Evolutionary conservation across 2,329 filamentous ascomycete species (phyloP), one percentile per base, ranked within the genome.

Genomic region (Ilyonectria destructans): DNA sequence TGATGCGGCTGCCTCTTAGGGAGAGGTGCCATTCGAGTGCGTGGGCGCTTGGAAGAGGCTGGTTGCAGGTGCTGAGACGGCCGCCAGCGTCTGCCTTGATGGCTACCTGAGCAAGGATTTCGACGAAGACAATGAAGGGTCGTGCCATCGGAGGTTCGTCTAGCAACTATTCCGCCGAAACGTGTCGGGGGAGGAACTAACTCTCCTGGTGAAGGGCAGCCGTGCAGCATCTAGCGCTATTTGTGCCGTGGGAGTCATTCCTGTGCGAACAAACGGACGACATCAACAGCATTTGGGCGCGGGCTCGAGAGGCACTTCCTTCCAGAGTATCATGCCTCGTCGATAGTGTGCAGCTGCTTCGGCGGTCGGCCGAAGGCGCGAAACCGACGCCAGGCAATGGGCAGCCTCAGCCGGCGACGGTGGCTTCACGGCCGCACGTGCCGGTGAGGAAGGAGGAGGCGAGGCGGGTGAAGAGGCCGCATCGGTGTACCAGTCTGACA

Each of bases 161-260:
- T 23, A 23, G 21, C 21, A 23, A 23, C 21, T 23, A 23, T 23
- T 23, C 21, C 21, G 21, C 21, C 21, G 21, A 23, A 23, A 23
- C 21, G 21, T 23, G 3, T 23, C 21, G 21, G 21, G 21, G 21
- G 21, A 23, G 21, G 15, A 55, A 7, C 31, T 46, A 51, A 52
- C 43, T 19, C 35, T 29, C 54, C 21, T 49, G n/a, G 43, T 12
- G 43, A 8, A 61, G 58, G 4, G 58, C 48, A 19, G 43, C 61
- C 2, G 60, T 69, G 12, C 60, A 65, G 51, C 56, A 69, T 35
- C 68, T 69, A 17, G 60, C 52, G 2, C 6, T 69, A 3, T 69
- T 69, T 12, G 62, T 69, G 2, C 67, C 62, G 19, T 69, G 67
- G 67, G 37, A n/a, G 45, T 43, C 45, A 0, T 69, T 69, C 43